A percentile compares a stretch with the other conserved stretches of the same genome.
Conservation (phyloP, 768 basidiomycete species). For the Leucocoprinus sp. region DNA sequence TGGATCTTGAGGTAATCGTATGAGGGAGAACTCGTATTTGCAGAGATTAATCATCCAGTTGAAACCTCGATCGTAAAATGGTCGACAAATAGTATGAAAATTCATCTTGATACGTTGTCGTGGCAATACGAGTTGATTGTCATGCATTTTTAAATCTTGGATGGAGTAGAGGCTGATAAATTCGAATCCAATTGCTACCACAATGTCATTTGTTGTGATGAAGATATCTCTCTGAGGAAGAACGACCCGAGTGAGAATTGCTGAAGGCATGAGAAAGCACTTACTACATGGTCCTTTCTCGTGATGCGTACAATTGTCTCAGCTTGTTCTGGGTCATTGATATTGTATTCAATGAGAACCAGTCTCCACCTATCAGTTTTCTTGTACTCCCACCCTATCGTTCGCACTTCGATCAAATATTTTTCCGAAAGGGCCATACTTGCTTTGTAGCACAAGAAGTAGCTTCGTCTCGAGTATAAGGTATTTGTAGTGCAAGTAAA, state of each 20-base stretch:
- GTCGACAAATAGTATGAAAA: not conserved
- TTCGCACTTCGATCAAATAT: not conserved
- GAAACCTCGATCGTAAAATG: not conserved
- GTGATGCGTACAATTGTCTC: no score
- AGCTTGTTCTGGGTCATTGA: no score
- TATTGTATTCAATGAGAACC: not conserved
- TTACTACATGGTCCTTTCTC: no score
- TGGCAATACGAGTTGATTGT: no score
- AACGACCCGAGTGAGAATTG: no score
- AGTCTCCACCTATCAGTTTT: not conserved
- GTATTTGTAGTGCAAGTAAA: not conserved
- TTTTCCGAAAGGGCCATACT: not conserved
- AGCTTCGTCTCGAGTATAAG: not conserved
- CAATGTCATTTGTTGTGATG: no score
- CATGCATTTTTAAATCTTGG: no score
- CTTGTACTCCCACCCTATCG: not conserved
- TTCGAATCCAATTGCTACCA: no score
- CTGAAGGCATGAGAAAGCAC: no score
- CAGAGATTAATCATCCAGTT: not conserved
- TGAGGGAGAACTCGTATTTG: not conserved
- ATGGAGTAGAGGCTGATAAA: no score
- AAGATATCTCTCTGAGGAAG: no score
- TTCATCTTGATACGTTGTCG: no score
- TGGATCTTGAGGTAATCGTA: not conserved
- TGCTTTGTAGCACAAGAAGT: not conserved